Evolutionary conservation across 2,329 filamentous ascomycete species (phyloP).

Genomic region (Neopestalotiopsis rosae): DNA sequence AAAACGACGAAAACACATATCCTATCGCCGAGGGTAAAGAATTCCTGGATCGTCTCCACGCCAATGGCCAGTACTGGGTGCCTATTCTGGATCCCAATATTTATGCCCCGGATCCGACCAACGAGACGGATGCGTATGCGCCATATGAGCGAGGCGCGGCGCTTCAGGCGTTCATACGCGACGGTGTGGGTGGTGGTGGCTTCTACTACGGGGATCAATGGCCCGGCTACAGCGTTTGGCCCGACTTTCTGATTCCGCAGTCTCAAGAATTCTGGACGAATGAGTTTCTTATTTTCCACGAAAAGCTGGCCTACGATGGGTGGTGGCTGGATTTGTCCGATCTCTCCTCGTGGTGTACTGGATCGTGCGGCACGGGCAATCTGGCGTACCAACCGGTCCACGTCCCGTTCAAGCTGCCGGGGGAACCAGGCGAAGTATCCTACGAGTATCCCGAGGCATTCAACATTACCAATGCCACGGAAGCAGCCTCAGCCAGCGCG

Average conservation of each 20-base stretch:
- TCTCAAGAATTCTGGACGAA: slow-evolving; percentile 72
- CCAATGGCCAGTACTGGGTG: slow-evolving; percentile 70
- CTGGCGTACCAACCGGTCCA: slow-evolving; percentile 72
- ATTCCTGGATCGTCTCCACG: slow-evolving; percentile 66
- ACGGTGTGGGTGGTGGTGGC: slow-evolving; percentile 47
- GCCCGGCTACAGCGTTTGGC: slow-evolving; percentile 75
- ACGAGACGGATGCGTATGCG: slow-evolving; percentile 67
- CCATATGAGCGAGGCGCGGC: slow-evolving; percentile 68
- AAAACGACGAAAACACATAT: slow-evolving; percentile 62
- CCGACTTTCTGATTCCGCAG: slow-evolving; percentile 68
- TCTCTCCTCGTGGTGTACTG: slow-evolving; percentile 69
- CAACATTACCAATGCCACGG: slow-evolving; percentile 70
- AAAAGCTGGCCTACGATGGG: slow-evolving; percentile 54
- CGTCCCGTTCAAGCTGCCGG: slow-evolving; percentile 68
- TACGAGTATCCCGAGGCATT: slow-evolving; percentile 73
- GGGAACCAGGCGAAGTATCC: slow-evolving; percentile 64
- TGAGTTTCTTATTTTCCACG: slow-evolving; percentile 64
- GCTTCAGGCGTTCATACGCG: slow-evolving; percentile 57
- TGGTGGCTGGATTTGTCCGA: slow-evolving; percentile 67
- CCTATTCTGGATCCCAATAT: slow-evolving; percentile 76
- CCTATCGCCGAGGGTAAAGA: slow-evolving; percentile 61
- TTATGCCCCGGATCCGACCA: slow-evolving; percentile 73
- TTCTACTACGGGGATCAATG: slow-evolving; percentile 71
- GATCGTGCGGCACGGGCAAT: slow-evolving; percentile 72
- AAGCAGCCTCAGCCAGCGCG: slow-evolving; percentile 64